Evolutionary conservation across 2,329 filamentous ascomycete species (phyloP).

Genomic region (Shiraia sp.): DNA sequence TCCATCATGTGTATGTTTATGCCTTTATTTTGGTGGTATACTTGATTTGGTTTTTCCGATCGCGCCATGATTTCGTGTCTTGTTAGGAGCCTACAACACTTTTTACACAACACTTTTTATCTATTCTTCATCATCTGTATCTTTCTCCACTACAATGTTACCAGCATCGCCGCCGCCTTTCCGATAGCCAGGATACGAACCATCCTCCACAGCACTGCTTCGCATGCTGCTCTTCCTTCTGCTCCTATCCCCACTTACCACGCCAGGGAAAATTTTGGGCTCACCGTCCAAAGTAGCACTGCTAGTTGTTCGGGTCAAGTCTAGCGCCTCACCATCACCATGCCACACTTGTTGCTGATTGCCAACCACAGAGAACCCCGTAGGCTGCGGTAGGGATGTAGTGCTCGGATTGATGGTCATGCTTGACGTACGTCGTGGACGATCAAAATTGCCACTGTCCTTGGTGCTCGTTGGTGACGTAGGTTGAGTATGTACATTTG

Average conservation of each 20-base stretch:
- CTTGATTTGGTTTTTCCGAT: neutral
- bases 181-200: conserved; percentile 9
- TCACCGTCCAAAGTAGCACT: conserved; percentile 54
- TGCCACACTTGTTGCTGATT: conserved; percentile 6
- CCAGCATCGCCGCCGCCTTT: conserved; percentile 2
- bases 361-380: conserved; percentile 4
- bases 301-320: conserved; percentile 28
- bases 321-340: conserved; percentile 19
- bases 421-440: conserved; percentile 33
- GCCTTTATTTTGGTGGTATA: neutral
- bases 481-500: conserved; percentile 20
- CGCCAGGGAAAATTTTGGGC: conserved; percentile 72
- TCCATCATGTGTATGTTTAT: neutral
- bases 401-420: conserved; percentile 32
- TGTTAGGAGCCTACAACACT: too few relatives aligned
- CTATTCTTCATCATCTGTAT: conserved; percentile 15
- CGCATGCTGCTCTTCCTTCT: conserved; percentile 43
- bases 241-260: conserved; percentile 57
- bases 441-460: conserved; percentile 21
- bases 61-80: too few relatives aligned
- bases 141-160: conserved; percentile 11
- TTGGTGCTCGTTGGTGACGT: conserved; percentile 29
- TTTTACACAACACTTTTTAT: too few relatives aligned
- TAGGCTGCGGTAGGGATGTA: conserved; percentile 23
- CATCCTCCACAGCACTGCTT: conserved; percentile 24